Percentiles rank a stretch among this genome's conserved stretches.
These are phyloP conservation scores for Fusarium piperis DNA, from an alignment of 2,329 filamentous ascomycete genomes.

Conservation along the genomic window DNA sequence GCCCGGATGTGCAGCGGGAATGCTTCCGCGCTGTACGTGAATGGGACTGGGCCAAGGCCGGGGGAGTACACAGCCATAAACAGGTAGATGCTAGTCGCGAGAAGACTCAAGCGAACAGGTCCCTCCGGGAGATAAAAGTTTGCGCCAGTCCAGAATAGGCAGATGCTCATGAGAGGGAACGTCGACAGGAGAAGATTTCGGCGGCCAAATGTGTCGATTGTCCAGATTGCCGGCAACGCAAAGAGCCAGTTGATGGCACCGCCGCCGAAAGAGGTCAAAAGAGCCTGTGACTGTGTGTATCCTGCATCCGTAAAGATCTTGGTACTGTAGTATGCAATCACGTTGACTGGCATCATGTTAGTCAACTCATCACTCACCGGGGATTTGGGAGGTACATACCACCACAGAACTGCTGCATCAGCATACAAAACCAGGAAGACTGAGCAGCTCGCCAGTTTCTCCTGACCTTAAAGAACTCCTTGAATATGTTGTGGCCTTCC, in stretches of 20 bases:
- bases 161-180: slow-evolving; percentile 46
- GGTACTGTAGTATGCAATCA: slow-evolving; percentile 47
- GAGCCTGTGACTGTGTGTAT: slow-evolving; percentile 41
- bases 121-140: slow-evolving; percentile 35
- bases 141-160: slow-evolving; percentile 44
- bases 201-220: slow-evolving; percentile 62
- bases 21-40: slow-evolving; percentile 51
- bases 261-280: slow-evolving; percentile 47
- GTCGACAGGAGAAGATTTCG: slow-evolving; percentile 54
- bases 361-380: slow-evolving; percentile 45
- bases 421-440: slow-evolving; percentile 48
- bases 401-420: slow-evolving; percentile 50
- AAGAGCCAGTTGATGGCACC: slow-evolving; percentile 62
- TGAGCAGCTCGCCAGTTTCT: slow-evolving; percentile 46
- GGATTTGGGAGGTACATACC: slow-evolving; percentile 54
- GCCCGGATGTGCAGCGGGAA: slow-evolving; percentile 50
- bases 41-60: slow-evolving; percentile 50
- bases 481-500: slow-evolving; percentile 37
- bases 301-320: slow-evolving; percentile 43
- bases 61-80: slow-evolving; percentile 51
- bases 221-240: slow-evolving; percentile 47
- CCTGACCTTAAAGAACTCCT: slow-evolving; percentile 44
- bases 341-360: slow-evolving; percentile 53
- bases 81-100: slow-evolving; percentile 48
- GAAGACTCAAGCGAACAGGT: slow-evolving; percentile 37